Conservation (phyloP, 371 early-diverging fungal species). For the Mucor irregularis region DNA sequence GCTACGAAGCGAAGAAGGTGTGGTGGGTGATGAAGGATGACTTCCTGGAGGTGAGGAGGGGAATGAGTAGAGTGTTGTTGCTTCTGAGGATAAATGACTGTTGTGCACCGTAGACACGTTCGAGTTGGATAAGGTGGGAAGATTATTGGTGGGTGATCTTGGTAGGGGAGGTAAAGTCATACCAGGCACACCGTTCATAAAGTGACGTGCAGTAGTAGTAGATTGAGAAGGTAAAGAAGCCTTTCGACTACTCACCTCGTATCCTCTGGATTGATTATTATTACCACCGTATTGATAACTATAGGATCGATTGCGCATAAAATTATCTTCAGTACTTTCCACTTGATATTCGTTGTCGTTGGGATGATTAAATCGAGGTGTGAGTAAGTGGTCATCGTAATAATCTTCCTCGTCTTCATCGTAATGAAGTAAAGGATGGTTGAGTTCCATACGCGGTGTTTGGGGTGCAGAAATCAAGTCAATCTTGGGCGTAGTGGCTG, state of each 20-base stretch:
- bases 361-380: no score
- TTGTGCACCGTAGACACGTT: constrained; percentile 15
- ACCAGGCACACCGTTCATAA: constrained; percentile 23
- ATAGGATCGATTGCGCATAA: constrained; percentile 10
- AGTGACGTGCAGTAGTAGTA: constrained; percentile 12
- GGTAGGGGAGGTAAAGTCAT: constrained; percentile 56
- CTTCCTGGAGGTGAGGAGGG: constrained; percentile 53
- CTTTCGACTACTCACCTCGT: constrained; percentile 12
- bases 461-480: constrained; percentile 19
- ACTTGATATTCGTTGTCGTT: not conserved
- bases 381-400: not conserved
- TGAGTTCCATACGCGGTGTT: constrained; percentile 18
- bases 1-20: no score
- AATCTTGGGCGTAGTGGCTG: constrained; percentile 19
- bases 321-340: constrained; percentile 19
- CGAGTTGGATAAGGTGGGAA: constrained; percentile 2
- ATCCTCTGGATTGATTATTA: not conserved
- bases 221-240: constrained; percentile 2
- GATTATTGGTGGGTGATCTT: constrained; percentile 30
- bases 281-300: constrained; percentile 20
- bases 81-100: no score
- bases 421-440: constrained; percentile 15
- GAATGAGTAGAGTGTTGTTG: constrained; percentile 17
- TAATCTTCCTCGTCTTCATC: constrained; percentile 33
- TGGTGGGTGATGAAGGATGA: constrained; percentile 40